Evolutionary conservation across 1,284 basidiomycete genomes (phyloP), one percentile per base, ranked within the genome.

Genomic region (Ustilago vetiveriae): DNA sequence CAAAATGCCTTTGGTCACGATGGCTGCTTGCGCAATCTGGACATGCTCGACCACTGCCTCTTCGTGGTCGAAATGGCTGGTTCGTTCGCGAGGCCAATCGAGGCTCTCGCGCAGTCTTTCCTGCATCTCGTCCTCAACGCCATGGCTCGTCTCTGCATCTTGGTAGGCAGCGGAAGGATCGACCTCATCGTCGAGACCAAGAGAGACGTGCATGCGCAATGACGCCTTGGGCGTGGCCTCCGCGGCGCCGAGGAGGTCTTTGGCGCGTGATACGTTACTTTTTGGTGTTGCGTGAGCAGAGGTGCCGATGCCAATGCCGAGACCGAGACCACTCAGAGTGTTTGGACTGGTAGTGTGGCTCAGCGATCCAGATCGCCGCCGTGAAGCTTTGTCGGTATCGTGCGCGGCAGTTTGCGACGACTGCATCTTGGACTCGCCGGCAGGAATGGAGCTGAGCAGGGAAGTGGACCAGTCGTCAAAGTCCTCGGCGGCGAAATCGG

Each of bases 401-500:
- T 47, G 30, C 5, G n/a, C 11, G 3, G 43, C 23, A 14, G 16
- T 6, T 29, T 14, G 43, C 19, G 37, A 19, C 23, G 33, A 24
- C 6, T 23, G 26, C 30, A 2, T 21, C 3, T 37, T 44, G 3
- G 26, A 8, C 0, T 46, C 43, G 22, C 19, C 16, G 14, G 26
- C 37, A n/a, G 70, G 70, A 19, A 72, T 45, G 16, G 66, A 57
- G 51, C 57, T 62, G 42, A 72, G 46, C n/a, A 72, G 46, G 30
- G 60, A 60, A 0, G 52, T 39, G 17, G 70, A 57, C 70, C 70
- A 72, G 21, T 69, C 66, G 41, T 72, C 70, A 44, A 57, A 64
- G 29, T 67, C 64, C 13, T 72, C 66, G 13, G 70, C 48, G 19
- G 51, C 49, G 38, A 72, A 63, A 49, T 72, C 66, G 29, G 70